Evolutionary conservation across 257 asterid species (phyloP).

Genomic region (Salvia splendens): DNA sequence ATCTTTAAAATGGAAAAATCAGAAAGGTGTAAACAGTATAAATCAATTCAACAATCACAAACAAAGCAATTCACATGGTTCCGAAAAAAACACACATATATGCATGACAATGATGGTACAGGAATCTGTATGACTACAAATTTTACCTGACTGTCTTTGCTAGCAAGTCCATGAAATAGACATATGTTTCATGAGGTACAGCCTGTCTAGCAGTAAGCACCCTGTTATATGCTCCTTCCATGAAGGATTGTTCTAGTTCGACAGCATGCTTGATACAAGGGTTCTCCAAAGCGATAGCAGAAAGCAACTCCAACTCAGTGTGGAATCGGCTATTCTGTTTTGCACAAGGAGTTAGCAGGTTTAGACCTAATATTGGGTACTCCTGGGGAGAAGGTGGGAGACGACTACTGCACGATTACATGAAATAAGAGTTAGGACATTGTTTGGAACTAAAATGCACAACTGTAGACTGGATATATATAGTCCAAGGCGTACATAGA

Average conservation of each 20-base stretch:
- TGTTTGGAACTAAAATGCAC: constrained; percentile 18
- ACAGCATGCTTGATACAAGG: constrained; percentile 94
- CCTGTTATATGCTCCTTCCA: constrained; percentile 98
- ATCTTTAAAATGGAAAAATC: background rate
- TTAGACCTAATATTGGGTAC: constrained; percentile 90
- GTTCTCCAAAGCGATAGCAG: constrained; percentile 78
- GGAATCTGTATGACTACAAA: background rate
- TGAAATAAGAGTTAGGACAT: constrained; percentile 28
- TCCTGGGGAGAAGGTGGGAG: constrained; percentile 84
- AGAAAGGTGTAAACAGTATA: background rate
- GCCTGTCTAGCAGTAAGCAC: constrained; percentile 89
- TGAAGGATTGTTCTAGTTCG: constrained; percentile 93
- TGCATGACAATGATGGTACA: background rate
- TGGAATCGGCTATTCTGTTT: constrained; percentile 94
- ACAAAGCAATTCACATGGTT: background rate
- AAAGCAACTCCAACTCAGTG: constrained; percentile 88
- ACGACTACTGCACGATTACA: constrained; percentile 55
- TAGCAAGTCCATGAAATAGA: constrained; percentile 90
- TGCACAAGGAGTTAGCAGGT: constrained; percentile 96
- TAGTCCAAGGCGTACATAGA: background rate
- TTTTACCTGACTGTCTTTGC: constrained; percentile 91
- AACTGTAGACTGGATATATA: background rate
- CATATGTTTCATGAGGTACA: constrained; percentile 85
- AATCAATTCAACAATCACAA: background rate
- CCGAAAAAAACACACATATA: background rate